These are phyloP conservation scores for Trametes polyzona DNA, from an alignment of 1,284 basidiomycete genomes.

Conservation along the genomic window DNA sequence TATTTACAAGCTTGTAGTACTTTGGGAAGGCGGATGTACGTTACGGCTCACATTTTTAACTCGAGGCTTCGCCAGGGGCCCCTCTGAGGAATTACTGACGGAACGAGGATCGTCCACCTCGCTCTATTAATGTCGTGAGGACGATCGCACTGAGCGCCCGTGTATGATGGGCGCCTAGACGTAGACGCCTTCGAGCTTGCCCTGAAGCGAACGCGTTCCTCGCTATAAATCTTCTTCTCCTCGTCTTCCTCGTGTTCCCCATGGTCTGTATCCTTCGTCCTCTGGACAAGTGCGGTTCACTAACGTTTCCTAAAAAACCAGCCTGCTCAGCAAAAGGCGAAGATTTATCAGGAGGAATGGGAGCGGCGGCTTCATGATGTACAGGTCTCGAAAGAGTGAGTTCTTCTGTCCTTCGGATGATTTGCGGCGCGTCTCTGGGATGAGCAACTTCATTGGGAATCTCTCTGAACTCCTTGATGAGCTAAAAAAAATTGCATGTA, in stretches of 20 bases:
- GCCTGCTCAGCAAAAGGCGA: conserved; percentile 48
- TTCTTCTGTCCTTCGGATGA: conserved; percentile 26
- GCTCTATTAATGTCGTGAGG: no score
- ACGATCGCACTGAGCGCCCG: background rate
- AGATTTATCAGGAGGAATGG: conserved; percentile 77
- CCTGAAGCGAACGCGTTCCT: conserved; percentile 31
- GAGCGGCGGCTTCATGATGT: conserved; percentile 75
- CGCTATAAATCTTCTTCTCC: conserved; percentile 35
- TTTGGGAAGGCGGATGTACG: no score
- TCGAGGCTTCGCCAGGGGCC: no score
- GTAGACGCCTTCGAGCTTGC: conserved; percentile 25
- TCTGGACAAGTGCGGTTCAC: conserved; percentile 1
- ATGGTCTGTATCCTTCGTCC: conserved; percentile 35
- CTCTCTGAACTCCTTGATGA: conserved; percentile 82
- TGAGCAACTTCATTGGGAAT: conserved; percentile 81
- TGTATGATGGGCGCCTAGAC: background rate
- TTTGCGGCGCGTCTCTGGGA: conserved; percentile 40
- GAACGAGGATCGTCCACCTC: no score
- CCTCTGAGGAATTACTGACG: no score
- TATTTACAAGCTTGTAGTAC: no score
- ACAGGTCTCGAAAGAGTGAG: conserved; percentile 78
- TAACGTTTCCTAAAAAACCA: conserved; percentile 17
- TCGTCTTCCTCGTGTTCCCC: conserved; percentile 21
- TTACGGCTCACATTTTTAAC: no score
- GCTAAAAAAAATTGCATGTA: conserved; percentile 69